These are phyloP conservation scores for Purpureocillium takamizusanense DNA, from an alignment of 2,329 filamentous ascomycete genomes.

Conservation along the genomic window DNA sequence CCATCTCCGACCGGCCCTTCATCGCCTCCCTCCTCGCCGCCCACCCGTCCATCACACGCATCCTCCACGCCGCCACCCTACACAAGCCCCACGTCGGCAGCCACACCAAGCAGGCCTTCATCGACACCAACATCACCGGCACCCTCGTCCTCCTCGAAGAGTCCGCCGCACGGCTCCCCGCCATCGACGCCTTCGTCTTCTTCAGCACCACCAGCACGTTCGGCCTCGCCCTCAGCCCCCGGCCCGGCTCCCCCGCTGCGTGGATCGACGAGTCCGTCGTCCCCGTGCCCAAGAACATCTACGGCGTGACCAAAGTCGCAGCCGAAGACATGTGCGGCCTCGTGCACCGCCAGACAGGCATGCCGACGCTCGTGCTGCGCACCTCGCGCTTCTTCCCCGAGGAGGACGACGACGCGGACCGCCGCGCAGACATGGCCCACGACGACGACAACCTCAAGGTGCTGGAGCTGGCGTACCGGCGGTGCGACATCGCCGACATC, in stretches of 20 bases:
- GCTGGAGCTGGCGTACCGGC: constrained; percentile 35
- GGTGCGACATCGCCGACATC: constrained; percentile 34
- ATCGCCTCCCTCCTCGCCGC: constrained; percentile 20
- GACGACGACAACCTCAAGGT: constrained; percentile 39
- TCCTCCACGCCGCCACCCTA: constrained; percentile 36
- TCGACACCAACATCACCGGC: constrained; percentile 35
- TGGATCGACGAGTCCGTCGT: constrained; percentile 34
- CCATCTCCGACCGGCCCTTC: constrained; percentile 25
- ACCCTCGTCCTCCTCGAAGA: constrained; percentile 32
- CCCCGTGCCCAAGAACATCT: constrained; percentile 36
- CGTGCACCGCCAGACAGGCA: constrained; percentile 23
- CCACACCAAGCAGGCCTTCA: constrained; percentile 32
- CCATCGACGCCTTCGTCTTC: constrained; percentile 32
- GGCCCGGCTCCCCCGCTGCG: constrained; percentile 24
- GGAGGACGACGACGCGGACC: constrained; percentile 33
- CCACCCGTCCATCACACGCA: constrained; percentile 23
- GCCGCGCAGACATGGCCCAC: constrained; percentile 23
- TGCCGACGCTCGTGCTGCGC: constrained; percentile 35
- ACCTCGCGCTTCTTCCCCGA: constrained; percentile 40
- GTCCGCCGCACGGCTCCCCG: constrained; percentile 14
- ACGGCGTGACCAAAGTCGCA: constrained; percentile 37
- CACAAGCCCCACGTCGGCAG: constrained; percentile 38
- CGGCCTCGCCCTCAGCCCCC: constrained; percentile 28
- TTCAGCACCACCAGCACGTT: constrained; percentile 38
- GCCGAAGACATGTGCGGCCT: constrained; percentile 39